phyloP scores from a whole-genome alignment of 192 early-diverging fungal species.

The Endogone sp. region DNA sequence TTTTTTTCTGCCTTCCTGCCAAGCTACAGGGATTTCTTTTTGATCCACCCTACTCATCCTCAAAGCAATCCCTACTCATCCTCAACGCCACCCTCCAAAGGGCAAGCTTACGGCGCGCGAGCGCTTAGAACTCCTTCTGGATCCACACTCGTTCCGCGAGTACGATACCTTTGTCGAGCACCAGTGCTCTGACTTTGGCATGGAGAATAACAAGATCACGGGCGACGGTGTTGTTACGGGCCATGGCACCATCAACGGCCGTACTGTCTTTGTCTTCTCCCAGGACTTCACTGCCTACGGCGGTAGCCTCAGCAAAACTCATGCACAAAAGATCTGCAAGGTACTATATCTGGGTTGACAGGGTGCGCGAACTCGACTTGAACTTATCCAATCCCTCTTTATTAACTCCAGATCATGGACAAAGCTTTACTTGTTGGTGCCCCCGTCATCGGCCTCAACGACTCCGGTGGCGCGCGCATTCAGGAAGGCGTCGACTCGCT shows the following conservation, averaged over 20 bases:
- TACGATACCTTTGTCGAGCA: conserved; percentile 95
- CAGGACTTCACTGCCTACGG: conserved; percentile 96
- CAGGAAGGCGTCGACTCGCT: conserved; percentile 97
- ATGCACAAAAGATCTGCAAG: conserved; percentile 92
- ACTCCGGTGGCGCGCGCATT: conserved; percentile 96
- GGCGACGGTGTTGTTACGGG: conserved; percentile 97
- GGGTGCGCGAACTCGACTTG: too few relatives aligned
- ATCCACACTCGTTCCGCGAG: conserved; percentile 82
- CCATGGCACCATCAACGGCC: conserved; percentile 89
- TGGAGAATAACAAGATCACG: conserved; percentile 75
- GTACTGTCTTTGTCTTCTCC: conserved; percentile 85
- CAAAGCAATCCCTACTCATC: too few relatives aligned
- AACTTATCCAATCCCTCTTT: not conserved
- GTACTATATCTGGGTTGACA: too few relatives aligned
- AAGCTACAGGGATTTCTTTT: too few relatives aligned
- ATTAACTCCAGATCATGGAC: conserved; percentile 66
- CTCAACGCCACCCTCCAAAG: too few relatives aligned
- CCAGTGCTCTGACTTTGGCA: conserved; percentile 87
- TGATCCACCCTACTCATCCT: not conserved
- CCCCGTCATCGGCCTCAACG: conserved; percentile 94
- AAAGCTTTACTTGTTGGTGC: conserved; percentile 87
- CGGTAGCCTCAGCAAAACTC: conserved; percentile 81
- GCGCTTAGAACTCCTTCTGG: conserved; percentile 80
- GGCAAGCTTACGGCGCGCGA: conserved; percentile 95
- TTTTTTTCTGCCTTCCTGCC: too few relatives aligned